Evolutionary conservation across 306 rosid species (phyloP).

Genomic region (Castanopsis chinensis): DNA sequence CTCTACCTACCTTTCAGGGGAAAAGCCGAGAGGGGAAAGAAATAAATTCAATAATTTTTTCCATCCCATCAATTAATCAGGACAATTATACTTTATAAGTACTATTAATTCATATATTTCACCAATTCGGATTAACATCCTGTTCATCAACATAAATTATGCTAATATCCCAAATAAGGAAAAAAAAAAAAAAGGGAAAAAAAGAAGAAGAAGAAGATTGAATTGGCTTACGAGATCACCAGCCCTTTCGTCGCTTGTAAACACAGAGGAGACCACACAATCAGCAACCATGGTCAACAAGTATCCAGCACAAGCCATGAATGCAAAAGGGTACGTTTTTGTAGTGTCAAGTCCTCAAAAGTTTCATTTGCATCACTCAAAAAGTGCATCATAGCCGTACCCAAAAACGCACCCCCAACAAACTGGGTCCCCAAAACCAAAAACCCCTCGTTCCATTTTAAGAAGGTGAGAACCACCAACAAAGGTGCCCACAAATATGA

Average conservation of each 20-base stretch:
- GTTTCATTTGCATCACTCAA: conserved; percentile 62
- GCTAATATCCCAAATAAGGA: too few species aligned
- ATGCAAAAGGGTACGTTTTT: conserved; percentile 62
- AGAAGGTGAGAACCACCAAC: conserved; percentile 58
- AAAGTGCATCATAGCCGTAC: conserved; percentile 83
- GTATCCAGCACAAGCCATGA: conserved; percentile 63
- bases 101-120: too few species aligned
- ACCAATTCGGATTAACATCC: too few species aligned
- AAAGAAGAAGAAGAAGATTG: not conserved
- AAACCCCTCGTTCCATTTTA: conserved; percentile 71
- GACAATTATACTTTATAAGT: too few species aligned
- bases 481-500: conserved; percentile 63
- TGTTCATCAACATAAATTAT: too few species aligned
- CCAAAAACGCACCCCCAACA: conserved; percentile 72
- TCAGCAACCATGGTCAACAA: conserved; percentile 67
- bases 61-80: not conserved
- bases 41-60: not conserved
- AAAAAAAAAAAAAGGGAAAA: fast-evolving
- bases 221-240: conserved; percentile 28
- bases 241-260: not conserved
- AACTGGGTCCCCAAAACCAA: conserved; percentile 71
- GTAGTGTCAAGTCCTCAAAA: conserved; percentile 50
- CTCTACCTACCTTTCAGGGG: too few species aligned
- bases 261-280: conserved; percentile 43
- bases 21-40: not conserved